A percentile compares a stretch with the other conserved stretches of the same genome.
phyloP scores from a whole-genome alignment of 257 asterid genomes.

The Nicotiana tomentosiformis region DNA sequence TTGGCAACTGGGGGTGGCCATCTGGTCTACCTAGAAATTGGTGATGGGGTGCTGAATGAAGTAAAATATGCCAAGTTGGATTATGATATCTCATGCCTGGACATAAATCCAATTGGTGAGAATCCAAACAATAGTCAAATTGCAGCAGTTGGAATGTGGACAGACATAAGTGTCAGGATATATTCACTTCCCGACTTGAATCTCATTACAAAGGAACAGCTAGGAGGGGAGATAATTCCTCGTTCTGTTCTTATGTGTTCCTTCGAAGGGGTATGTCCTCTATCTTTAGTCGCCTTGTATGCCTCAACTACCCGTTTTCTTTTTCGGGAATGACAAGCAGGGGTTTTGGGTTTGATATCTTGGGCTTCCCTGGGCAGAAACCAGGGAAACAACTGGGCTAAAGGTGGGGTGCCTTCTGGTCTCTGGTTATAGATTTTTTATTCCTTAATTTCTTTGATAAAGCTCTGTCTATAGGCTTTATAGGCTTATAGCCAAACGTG shows the following conservation, averaged over 20 bases:
- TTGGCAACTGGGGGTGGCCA: conserved; percentile 98
- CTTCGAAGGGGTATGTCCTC: conserved; percentile 83
- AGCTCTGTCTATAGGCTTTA: not conserved
- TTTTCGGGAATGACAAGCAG: not conserved
- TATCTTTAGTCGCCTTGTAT: conserved; percentile 9
- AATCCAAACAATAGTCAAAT: conserved; percentile 68
- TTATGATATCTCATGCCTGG: conserved; percentile 93
- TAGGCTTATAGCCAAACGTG: not conserved
- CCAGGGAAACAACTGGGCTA: not conserved
- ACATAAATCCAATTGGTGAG: conserved; percentile 88
- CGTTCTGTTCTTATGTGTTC: conserved; percentile 93
- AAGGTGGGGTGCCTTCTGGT: not conserved
- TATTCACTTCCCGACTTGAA: conserved; percentile 85
- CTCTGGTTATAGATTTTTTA: not conserved
- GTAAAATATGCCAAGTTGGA: conserved; percentile 70
- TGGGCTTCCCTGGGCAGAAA: not conserved
- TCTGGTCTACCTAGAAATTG: conserved; percentile 90
- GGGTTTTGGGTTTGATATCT: not conserved
- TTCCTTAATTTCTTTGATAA: not conserved
- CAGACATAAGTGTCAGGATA: conserved; percentile 74
- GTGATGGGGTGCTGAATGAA: conserved; percentile 78
- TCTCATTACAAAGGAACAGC: conserved; percentile 73
- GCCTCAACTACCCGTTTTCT: not conserved
- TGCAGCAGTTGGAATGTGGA: conserved; percentile 99
- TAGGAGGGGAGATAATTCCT: conserved; percentile 98